These are phyloP conservation scores for Penicillium sp. DNA, from an alignment of 2,329 filamentous ascomycete genomes.

Conservation along the genomic window DNA sequence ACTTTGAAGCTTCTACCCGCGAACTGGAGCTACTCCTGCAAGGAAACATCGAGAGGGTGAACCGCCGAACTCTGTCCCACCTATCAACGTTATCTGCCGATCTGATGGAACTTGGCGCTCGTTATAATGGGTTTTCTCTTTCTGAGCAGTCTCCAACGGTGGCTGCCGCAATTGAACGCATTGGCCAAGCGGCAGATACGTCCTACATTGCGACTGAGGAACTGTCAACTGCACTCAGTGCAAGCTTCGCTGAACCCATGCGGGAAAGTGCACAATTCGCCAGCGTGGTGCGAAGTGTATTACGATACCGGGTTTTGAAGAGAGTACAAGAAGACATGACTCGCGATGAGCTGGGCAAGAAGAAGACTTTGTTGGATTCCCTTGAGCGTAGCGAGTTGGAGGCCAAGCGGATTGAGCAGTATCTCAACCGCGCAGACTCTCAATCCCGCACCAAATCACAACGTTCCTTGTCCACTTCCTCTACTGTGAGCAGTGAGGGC, in stretches of 20 bases:
- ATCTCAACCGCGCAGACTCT: constrained; percentile 65
- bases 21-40: constrained; percentile 85
- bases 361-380: constrained; percentile 75
- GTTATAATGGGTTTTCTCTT: constrained; percentile 94
- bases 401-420: constrained; percentile 89
- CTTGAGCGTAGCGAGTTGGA: constrained; percentile 93
- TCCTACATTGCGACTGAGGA: constrained; percentile 97
- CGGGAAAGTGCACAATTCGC: constrained; percentile 96
- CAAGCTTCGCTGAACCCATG: constrained; percentile 96
- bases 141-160: constrained; percentile 88
- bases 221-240: constrained; percentile 80
- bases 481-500: constrained; percentile 47
- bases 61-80: constrained; percentile 82
- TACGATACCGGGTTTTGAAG: constrained; percentile 88
- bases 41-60: constrained; percentile 95
- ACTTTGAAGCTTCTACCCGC: constrained; percentile 87
- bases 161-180: constrained; percentile 86
- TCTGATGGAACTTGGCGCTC: constrained; percentile 87
- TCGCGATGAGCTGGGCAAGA: constrained; percentile 86
- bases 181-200: constrained; percentile 91
- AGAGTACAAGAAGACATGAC: constrained; percentile 98
- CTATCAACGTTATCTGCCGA: constrained; percentile 81
- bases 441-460: constrained; percentile 53
- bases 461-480: constrained; percentile 64
- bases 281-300: constrained; percentile 82